These are phyloP conservation scores for Elaeagnus macrophylla DNA, from an alignment of 306 rosid genomes.

Conservation along the genomic window DNA sequence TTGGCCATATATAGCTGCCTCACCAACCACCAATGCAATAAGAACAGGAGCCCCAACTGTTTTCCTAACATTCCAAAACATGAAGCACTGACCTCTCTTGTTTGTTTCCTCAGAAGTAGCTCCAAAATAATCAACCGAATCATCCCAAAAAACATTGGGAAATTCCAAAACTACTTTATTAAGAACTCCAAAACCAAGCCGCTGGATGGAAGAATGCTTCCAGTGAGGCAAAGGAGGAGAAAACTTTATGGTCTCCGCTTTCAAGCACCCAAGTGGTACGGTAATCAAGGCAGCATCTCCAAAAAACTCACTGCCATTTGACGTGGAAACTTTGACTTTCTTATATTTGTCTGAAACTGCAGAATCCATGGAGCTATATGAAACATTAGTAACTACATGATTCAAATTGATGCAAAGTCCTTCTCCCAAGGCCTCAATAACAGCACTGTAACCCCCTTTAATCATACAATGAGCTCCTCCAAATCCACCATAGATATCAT, in stretches of 20 bases:
- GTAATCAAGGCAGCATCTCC: constrained; percentile 92
- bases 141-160: constrained; percentile 95
- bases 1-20: constrained; percentile 88
- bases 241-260: constrained; percentile 78
- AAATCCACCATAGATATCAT: constrained; percentile 97
- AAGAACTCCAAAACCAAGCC: constrained; percentile 96
- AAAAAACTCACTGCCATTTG: constrained; percentile 58
- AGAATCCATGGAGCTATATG: constrained; percentile 44
- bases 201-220: constrained; percentile 77
- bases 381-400: constrained; percentile 72
- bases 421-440: constrained; percentile 86
- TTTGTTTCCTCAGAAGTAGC: constrained; percentile 90
- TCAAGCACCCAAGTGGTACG: constrained; percentile 95
- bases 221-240: constrained; percentile 88
- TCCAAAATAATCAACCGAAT: constrained; percentile 95
- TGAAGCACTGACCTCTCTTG: constrained; percentile 89
- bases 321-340: constrained; percentile 66
- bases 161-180: constrained; percentile 90
- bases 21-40: constrained; percentile 91
- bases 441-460: constrained; percentile 89
- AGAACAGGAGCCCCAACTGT: constrained; percentile 98
- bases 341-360: constrained; percentile 23
- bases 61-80: constrained; percentile 97
- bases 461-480: constrained; percentile 99
- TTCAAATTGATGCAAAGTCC: constrained; percentile 64